Base-by-base conservation (phyloP, 257 asterid genomes). In the Haberlea rhodopensis region DNA sequence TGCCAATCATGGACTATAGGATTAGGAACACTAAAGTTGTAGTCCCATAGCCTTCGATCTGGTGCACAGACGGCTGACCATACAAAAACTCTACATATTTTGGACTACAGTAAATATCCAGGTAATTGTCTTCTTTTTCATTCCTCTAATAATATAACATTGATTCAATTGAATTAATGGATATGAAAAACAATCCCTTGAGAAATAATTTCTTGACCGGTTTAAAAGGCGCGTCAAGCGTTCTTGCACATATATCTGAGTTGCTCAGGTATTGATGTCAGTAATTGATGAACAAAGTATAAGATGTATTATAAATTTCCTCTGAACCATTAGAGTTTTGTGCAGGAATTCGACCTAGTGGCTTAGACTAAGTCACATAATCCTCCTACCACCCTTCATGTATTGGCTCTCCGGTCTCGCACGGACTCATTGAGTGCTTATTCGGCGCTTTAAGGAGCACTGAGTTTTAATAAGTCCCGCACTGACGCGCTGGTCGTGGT, bases 1-100 rank as follows among this genome's bases (percentile, higher is more conserved):
- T 58, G 19, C 29, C 46, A n/a, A 34, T 53, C n/a, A 66, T 70
- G n/a, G 32, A 64, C 60, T 52, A 13, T 75, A 87, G 95, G 98
- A 91, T 69, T 91, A 91, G 70, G 98, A 91, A 69, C 89, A 91
- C 46, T 89, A 96, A 15, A 77, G 95, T 76, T 91, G 87, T 87
- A 89, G 89, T 71, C 84, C 76, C 22, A 63, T 87, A 52, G 95
- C 98, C 54, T 91, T 65, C 74, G 98, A 91, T 71, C 75, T 91
- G 19, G 96, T 34, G 96, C n/a, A n/a, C n/a, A 91, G 85, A 89
- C 87, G 96, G 95, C 91, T 66, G 98, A 91, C 75, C 98, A 91
- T 73, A 82, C 95, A 22, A 95, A 87, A 53, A 87, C 87, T 28
- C 96, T 96, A 68, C 98, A 88, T 80, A 68, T 84, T 45, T 65